Conservation (phyloP, 148 eudicot genomes). For the Rhododendron griersonianum region DNA sequence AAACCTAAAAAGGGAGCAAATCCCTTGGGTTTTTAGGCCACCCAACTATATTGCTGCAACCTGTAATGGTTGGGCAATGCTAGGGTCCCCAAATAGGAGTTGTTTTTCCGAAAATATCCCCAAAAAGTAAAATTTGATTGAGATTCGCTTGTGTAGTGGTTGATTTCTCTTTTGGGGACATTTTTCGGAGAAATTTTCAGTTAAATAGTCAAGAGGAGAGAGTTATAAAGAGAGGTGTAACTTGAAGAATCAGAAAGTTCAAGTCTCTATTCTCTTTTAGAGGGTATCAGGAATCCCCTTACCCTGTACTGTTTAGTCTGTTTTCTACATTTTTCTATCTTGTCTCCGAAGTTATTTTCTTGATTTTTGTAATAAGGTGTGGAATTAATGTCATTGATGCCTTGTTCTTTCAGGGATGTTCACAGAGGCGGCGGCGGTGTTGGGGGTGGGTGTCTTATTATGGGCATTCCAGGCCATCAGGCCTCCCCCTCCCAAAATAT, state of each 20-base stretch:
- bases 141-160: too few relatives aligned
- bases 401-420: not conserved
- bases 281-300: not conserved
- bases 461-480: not conserved
- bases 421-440: not conserved
- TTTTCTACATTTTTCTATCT: not conserved
- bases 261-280: not conserved
- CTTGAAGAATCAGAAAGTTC: not conserved
- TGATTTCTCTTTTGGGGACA: too few relatives aligned
- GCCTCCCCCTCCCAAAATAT: conserved; percentile 1
- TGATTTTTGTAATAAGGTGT: not conserved
- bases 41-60: too few relatives aligned
- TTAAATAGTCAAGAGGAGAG: not conserved
- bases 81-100: too few relatives aligned
- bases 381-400: not conserved
- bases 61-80: too few relatives aligned
- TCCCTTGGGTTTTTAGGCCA: too few relatives aligned
- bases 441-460: not conserved
- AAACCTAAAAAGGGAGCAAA: too few relatives aligned
- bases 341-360: not conserved
- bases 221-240: not conserved
- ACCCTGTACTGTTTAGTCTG: not conserved
- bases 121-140: too few relatives aligned
- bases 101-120: too few relatives aligned
- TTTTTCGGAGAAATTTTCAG: too few relatives aligned